These are phyloP conservation scores for Aspergillus costaricaensis DNA, from an alignment of 2,329 filamentous ascomycete species.

Conservation along the genomic window DNA sequence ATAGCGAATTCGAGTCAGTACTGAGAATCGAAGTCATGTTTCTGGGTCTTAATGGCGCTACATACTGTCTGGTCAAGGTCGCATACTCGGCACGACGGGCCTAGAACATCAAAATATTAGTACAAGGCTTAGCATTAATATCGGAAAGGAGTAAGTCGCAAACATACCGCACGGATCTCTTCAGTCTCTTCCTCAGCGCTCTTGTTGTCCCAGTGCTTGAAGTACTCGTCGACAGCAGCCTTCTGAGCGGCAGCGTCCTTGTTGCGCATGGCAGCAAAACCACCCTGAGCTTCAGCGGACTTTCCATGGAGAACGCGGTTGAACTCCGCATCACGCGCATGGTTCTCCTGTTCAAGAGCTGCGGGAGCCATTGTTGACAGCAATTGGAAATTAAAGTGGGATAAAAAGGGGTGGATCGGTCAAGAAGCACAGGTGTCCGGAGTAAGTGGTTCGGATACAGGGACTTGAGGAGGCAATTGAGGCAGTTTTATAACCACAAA, in stretches of 20 bases:
- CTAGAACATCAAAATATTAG: constrained; percentile 45
- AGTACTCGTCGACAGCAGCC: constrained; percentile 85
- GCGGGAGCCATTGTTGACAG: constrained; percentile 52
- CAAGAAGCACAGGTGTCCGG: constrained; percentile 8
- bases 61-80: constrained; percentile 86
- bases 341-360: constrained; percentile 77
- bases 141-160: background rate
- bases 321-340: constrained; percentile 83
- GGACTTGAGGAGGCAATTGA: constrained; percentile 15
- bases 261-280: constrained; percentile 78
- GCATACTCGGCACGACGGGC: constrained; percentile 85
- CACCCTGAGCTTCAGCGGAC: constrained; percentile 69
- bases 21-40: background rate
- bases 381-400: constrained; percentile 19
- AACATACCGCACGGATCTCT: constrained; percentile 71
- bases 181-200: constrained; percentile 75
- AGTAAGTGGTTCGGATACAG: background rate
- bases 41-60: constrained; percentile 21
- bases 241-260: constrained; percentile 80
- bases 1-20: constrained; percentile 9
- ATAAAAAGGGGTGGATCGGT: constrained; percentile 22
- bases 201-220: constrained; percentile 96
- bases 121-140: background rate
- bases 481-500: constrained; percentile 10
- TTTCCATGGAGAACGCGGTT: constrained; percentile 83